These are phyloP conservation scores for Aschersonia sp. DNA, from an alignment of 2,329 filamentous ascomycete genomes.

Conservation along the genomic window DNA sequence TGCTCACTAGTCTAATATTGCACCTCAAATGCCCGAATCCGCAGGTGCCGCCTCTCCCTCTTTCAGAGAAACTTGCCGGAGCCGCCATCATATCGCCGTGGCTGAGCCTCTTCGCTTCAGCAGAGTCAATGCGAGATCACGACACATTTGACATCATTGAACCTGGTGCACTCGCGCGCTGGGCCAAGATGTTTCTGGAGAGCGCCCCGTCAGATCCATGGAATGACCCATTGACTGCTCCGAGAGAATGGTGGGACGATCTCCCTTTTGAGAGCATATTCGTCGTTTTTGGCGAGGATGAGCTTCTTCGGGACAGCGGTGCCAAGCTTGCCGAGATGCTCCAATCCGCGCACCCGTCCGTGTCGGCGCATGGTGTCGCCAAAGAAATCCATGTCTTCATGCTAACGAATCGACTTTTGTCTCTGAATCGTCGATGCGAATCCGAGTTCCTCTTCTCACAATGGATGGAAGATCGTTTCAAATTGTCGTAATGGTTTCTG, in stretches of 20 bases:
- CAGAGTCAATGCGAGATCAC: neutral
- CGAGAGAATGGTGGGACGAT: conserved; percentile 2
- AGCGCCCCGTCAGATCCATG: conserved; percentile 1
- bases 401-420: conserved; percentile 3
- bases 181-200: conserved; percentile 1
- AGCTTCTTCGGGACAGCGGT: conserved; percentile 1
- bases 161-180: neutral
- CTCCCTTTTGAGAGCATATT: conserved; percentile 2
- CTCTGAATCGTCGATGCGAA: conserved; percentile 1
- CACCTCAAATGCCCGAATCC: conserved; percentile 2
- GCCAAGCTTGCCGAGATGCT: conserved; percentile 1
- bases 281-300: conserved; percentile 1
- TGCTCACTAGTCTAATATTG: conserved; percentile 1
- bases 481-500: too few species aligned
- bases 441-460: conserved; percentile 1
- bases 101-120: neutral
- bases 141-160: conserved; percentile 1
- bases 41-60: neutral
- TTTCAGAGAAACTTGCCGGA: conserved; percentile 1
- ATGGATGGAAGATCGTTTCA: conserved; percentile 2
- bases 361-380: neutral
- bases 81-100: conserved; percentile 3
- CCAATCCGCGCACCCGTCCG: neutral
- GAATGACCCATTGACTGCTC: conserved; percentile 4
- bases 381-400: conserved; percentile 3